A percentile compares a stretch with the other conserved stretches of the same genome.
Conservation (phyloP, 495 filamentous ascomycete genomes). For the Penicillium taxi region DNA sequence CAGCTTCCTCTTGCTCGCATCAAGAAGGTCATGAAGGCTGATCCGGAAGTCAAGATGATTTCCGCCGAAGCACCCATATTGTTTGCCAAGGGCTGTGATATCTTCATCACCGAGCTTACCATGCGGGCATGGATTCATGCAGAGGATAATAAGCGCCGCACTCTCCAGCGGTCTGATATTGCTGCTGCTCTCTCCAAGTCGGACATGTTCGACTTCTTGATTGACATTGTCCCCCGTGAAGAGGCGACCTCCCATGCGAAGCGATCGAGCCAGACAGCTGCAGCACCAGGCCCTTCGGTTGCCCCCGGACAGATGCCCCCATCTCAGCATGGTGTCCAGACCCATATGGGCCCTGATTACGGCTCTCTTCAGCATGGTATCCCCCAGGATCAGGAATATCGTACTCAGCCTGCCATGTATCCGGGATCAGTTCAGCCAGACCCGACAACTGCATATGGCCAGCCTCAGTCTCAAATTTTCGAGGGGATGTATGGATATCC, state of each 20-base stretch:
- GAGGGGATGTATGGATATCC: slow-evolving; percentile 80
- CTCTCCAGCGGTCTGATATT: slow-evolving; percentile 91
- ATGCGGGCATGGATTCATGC: slow-evolving; percentile 99
- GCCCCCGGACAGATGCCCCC: slow-evolving; percentile 51
- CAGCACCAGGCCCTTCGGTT: slow-evolving; percentile 39
- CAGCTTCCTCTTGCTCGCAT: slow-evolving; percentile 92
- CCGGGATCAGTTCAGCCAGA: slow-evolving; percentile 64
- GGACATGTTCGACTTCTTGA: slow-evolving; percentile 99
- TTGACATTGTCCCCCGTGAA: slow-evolving; percentile 95
- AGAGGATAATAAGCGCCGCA: slow-evolving; percentile 96
- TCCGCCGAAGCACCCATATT: slow-evolving; percentile 95
- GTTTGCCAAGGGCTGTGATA: slow-evolving; percentile 98
- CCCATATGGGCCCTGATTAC: slow-evolving; percentile 64
- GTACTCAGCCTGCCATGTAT: slow-evolving; percentile 70
- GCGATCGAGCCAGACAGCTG: slow-evolving; percentile 55
- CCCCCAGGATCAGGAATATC: slow-evolving; percentile 68
- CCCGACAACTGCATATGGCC: slow-evolving; percentile 60
- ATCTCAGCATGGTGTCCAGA: slow-evolving; percentile 50
- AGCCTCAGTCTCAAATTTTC: slow-evolving; percentile 74
- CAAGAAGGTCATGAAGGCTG: slow-evolving; percentile 99
- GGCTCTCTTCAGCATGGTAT: slow-evolving; percentile 52
- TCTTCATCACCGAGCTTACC: slow-evolving; percentile 97
- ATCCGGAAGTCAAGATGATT: slow-evolving; percentile 99
- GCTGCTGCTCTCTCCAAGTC: slow-evolving; percentile 91
- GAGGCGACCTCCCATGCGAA: slow-evolving; percentile 82